phyloP scores from a whole-genome alignment of 73 alveolate species.

The Halteria grandinella region DNA sequence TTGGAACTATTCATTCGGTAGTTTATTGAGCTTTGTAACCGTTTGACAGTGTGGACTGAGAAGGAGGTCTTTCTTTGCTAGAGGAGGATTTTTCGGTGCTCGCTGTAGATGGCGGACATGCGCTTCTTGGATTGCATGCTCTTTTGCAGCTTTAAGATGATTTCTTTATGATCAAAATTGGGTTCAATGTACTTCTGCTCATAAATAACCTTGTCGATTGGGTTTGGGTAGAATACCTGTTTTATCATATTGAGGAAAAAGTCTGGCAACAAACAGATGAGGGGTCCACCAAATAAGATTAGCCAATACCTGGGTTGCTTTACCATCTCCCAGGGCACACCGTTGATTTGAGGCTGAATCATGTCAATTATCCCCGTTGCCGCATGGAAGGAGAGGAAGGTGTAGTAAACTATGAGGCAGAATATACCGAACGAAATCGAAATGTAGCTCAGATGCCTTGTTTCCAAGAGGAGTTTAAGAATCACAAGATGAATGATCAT shows the following conservation, averaged over 20 bases:
- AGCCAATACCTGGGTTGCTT: conserved; percentile 37
- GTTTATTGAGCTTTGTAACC: no score
- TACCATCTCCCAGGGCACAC: conserved; percentile 42
- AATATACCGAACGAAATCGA: conserved; percentile 51
- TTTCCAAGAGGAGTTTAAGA: conserved; percentile 77
- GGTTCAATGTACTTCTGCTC: no score
- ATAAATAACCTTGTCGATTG: no score
- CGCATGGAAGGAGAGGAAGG: conserved; percentile 39
- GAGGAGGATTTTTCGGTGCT: no score
- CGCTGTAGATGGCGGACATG: no score
- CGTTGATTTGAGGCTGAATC: conserved; percentile 67
- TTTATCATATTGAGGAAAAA: neutral
- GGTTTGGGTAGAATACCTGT: conserved; percentile 51
- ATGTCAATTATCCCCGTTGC: no score
- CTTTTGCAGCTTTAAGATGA: no score
- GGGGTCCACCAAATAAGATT: conserved; percentile 32
- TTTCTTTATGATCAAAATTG: no score
- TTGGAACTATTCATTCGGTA: no score
- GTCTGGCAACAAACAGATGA: conserved; percentile 71
- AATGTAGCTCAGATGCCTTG: conserved; percentile 77
- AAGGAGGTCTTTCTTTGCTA: no score
- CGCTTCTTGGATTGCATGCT: no score
- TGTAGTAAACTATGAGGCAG: conserved; percentile 59
- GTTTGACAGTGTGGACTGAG: no score
- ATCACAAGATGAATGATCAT: conserved; percentile 84